These are phyloP conservation scores for Talaromyces wortmannii DNA, from an alignment of 495 filamentous ascomycete genomes.

Conservation along the genomic window DNA sequence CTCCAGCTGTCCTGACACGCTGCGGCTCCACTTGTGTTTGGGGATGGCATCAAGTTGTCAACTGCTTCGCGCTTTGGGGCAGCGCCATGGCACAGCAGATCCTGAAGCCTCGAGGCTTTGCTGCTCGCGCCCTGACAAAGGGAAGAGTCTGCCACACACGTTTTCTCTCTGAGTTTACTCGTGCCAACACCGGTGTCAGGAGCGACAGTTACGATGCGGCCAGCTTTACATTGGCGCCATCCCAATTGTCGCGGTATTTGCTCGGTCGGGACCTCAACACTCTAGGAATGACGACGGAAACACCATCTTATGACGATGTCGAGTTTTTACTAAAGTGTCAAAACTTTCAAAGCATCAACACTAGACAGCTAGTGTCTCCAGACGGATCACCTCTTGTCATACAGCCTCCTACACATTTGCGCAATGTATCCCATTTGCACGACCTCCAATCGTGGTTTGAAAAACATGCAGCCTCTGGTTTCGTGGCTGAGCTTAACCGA, in stretches of 20 bases:
- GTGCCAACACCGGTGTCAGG: background rate
- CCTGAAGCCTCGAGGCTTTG: background rate
- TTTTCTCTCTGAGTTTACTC: background rate
- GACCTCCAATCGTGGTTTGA: slow-evolving; percentile 2
- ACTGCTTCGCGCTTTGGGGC: no score
- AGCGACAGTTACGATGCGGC: background rate
- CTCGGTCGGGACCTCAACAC: slow-evolving; percentile 14
- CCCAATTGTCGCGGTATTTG: slow-evolving; percentile 23
- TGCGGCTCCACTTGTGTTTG: no score
- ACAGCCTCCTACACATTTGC: background rate
- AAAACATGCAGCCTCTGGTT: background rate
- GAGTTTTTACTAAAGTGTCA: background rate
- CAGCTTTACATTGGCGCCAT: slow-evolving; percentile 9
- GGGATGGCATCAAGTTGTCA: no score
- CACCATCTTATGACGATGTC: background rate
- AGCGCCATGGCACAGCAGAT: no score
- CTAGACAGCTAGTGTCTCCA: background rate
- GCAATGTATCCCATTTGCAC: background rate
- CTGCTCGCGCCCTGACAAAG: background rate
- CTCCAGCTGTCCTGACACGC: no score
- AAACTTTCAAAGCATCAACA: background rate
- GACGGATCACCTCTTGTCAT: background rate
- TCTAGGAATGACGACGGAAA: background rate
- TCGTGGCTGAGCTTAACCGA: background rate
- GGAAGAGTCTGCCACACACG: background rate